These are phyloP conservation scores for Saccharomyces mikatae DNA, from an alignment of 805 yeast genomes.

Conservation along the genomic window DNA sequence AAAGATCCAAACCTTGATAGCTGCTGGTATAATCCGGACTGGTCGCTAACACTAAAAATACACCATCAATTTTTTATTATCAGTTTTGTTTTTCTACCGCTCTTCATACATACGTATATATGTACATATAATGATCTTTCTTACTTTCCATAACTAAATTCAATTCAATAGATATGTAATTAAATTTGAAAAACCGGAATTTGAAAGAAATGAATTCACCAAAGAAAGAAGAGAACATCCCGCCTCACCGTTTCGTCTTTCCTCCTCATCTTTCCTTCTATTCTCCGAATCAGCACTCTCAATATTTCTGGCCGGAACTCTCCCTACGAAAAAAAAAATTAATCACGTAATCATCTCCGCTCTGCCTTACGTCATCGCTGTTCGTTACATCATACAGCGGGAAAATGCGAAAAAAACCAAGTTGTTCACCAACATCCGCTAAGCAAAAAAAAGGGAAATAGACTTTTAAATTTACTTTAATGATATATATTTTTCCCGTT, in stretches of 20 bases:
- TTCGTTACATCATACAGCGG: background rate
- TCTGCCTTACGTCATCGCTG: background rate
- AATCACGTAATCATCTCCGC: background rate
- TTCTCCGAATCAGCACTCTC: background rate
- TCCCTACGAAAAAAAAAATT: background rate
- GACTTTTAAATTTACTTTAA: background rate
- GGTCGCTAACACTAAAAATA: conserved; percentile 35
- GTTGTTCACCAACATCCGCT: background rate
- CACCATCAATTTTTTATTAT: background rate
- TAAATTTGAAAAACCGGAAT: background rate
- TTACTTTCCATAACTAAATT: background rate
- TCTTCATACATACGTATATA: background rate
- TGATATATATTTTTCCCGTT: background rate
- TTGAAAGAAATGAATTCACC: no score
- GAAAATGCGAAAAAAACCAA: background rate
- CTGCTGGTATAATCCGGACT: conserved; percentile 94
- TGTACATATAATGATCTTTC: background rate
- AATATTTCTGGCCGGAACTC: background rate
- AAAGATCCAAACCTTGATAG: conserved; percentile 82
- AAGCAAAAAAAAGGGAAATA: background rate
- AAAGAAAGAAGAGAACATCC: no score
- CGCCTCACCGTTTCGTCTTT: no score
- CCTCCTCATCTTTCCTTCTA: no score
- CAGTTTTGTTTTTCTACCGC: background rate
- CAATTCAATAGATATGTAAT: background rate